A percentile compares a stretch with the other conserved stretches of the same genome.
These are phyloP conservation scores for Vigna radiata DNA, from an alignment of 306 rosid species.

Conservation along the genomic window DNA sequence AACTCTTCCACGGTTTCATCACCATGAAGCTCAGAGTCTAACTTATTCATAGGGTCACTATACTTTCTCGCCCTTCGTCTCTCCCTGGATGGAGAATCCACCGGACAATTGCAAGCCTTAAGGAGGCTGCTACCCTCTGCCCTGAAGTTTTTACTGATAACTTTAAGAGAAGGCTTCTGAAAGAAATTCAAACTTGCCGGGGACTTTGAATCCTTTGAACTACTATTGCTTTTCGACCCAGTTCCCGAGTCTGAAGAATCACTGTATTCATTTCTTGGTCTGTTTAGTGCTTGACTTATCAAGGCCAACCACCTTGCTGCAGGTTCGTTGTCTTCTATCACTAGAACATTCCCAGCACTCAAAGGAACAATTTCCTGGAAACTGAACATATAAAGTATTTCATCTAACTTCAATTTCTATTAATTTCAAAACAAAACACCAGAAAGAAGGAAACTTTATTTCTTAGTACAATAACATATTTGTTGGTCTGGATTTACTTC, in stretches of 20 bases:
- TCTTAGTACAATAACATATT: too few relatives aligned
- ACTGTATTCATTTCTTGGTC: constrained; percentile 51
- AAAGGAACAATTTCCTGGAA: constrained; percentile 97
- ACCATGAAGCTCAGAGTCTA: constrained; percentile 42
- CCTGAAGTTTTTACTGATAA: constrained; percentile 61
- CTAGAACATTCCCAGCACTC: constrained; percentile 89
- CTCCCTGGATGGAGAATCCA: constrained; percentile 60
- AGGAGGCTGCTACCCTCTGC: constrained; percentile 65
- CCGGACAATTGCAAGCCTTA: constrained; percentile 81
- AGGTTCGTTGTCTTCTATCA: constrained; percentile 93
- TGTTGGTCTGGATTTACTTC: too few relatives aligned
- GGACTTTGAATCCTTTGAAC: constrained; percentile 53
- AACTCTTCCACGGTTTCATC: constrained; percentile 54
- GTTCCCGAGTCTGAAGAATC: constrained; percentile 51
- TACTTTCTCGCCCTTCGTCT: constrained; percentile 61
- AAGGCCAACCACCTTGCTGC: constrained; percentile 87
- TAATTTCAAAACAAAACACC: background rate
- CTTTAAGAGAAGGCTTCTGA: constrained; percentile 82
- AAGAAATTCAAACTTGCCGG: constrained; percentile 62
- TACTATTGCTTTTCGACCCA: constrained; percentile 40
- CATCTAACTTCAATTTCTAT: constrained; percentile 30
- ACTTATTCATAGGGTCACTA: constrained; percentile 48
- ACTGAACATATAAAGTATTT: constrained; percentile 45
- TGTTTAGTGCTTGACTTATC: constrained; percentile 78
- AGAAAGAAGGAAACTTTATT: background rate